A percentile compares a stretch with the other conserved stretches of the same genome.
phyloP scores from a whole-genome alignment of 2,329 filamentous ascomycete species.

The Colletotrichum melonis region DNA sequence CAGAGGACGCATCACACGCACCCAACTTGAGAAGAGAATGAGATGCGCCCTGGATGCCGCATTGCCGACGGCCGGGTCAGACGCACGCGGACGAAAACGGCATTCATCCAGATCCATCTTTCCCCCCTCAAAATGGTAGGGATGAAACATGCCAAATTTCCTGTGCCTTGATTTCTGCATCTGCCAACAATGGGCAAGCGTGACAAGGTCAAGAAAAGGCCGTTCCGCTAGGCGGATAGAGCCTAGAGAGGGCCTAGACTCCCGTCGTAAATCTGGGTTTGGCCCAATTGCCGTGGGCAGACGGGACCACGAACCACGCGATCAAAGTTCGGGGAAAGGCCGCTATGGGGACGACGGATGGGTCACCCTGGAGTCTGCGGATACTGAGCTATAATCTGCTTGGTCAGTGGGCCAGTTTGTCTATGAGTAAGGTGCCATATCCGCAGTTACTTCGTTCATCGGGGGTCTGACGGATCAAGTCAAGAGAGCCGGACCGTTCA shows the following conservation, averaged over 20 bases:
- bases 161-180: conserved; percentile 32
- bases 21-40: too few species aligned
- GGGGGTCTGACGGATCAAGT: not conserved
- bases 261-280: conserved; percentile 8
- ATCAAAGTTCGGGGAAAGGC: conserved; percentile 9
- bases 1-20: not conserved
- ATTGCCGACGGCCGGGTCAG: not conserved
- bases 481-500: not conserved
- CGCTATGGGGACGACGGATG: not conserved
- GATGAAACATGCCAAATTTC: conserved; percentile 25
- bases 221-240: not conserved
- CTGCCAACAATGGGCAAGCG: not conserved
- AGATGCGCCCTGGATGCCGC: conserved; percentile 4
- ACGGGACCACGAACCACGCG: not conserved
- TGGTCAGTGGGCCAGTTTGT: not conserved
- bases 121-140: not conserved
- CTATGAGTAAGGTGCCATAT: not conserved
- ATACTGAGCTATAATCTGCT: conserved; percentile 18
- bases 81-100: not conserved
- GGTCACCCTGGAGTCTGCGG: not conserved
- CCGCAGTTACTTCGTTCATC: not conserved
- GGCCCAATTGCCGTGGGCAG: conserved; percentile 17
- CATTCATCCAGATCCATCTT: not conserved
- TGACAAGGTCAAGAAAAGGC: not conserved
- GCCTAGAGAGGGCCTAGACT: not conserved